Conservation (phyloP, 176 grass and related monocot genomes). For the Eragrostis curvula region DNA sequence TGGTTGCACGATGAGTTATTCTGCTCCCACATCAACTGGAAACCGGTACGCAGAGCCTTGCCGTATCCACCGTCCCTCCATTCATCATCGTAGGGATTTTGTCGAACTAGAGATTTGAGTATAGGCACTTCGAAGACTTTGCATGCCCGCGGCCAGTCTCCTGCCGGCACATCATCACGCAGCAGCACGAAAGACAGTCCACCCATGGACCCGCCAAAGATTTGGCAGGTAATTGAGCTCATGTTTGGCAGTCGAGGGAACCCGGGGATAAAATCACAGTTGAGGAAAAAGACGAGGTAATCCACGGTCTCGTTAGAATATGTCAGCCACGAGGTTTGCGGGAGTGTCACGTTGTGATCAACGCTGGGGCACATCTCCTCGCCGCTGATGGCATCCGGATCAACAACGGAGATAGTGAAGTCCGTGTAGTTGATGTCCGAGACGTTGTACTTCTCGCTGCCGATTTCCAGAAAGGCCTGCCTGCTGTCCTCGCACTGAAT, state of each 20-base stretch:
- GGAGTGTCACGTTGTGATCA: not conserved
- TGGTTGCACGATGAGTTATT: fast-evolving
- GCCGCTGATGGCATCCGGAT: not conserved
- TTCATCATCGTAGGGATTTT: fast-evolving
- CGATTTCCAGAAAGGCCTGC: not conserved
- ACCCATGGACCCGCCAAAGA: too few relatives aligned
- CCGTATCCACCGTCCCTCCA: not conserved
- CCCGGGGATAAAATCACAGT: too few relatives aligned
- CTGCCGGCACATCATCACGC: too few relatives aligned
- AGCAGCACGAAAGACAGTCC: too few relatives aligned
- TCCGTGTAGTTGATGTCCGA: not conserved
- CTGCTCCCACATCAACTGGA: not conserved
- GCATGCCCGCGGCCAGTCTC: too few relatives aligned
- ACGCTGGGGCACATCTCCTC: not conserved
- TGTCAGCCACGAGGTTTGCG: not conserved
- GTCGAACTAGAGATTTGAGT: fast-evolving
- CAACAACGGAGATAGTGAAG: not conserved
- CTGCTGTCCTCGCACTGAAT: not conserved
- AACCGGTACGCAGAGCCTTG: not conserved
- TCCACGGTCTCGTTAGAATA: not conserved
- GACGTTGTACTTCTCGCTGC: not conserved
- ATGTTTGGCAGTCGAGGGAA: too few relatives aligned
- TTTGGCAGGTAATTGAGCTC: too few relatives aligned
- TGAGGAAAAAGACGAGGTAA: conserved; percentile 5
- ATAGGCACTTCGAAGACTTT: not conserved